Evolutionary conservation across 78 protist genomes (phyloP).

Genomic region (Trichosphaerium sp.): DNA sequence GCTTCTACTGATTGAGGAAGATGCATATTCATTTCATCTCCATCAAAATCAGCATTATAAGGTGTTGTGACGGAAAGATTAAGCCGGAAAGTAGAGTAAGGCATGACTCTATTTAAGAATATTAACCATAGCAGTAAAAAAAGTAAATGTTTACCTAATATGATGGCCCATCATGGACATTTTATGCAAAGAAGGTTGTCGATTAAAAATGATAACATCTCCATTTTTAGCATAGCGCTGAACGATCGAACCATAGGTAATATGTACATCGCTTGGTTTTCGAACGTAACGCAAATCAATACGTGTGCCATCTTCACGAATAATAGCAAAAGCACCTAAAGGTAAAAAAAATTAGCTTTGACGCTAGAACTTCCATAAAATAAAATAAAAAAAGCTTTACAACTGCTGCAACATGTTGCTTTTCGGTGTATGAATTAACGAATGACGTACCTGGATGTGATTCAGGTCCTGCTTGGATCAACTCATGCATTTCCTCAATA

Average conservation of each 20-base stretch:
- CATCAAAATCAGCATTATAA: slow-evolving; percentile 99
- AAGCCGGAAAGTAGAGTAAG: slow-evolving; percentile 94
- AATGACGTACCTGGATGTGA: slow-evolving; percentile 65
- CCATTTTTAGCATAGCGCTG: slow-evolving; percentile 92
- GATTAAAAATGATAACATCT: slow-evolving; percentile 94
- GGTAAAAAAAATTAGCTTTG: too few species aligned
- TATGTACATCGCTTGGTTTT: slow-evolving; percentile 26
- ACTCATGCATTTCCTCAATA: slow-evolving; percentile 57
- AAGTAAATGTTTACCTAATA: too few species aligned
- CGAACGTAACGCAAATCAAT: slow-evolving; percentile 60
- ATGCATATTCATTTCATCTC: slow-evolving; percentile 99
- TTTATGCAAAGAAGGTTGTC: slow-evolving; percentile 98
- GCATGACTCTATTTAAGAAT: slow-evolving; percentile 56
- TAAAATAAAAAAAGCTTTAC: too few species aligned
- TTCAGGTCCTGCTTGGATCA: slow-evolving; percentile 80
- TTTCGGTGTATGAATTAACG: slow-evolving; percentile 27
- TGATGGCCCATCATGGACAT: slow-evolving; percentile 99
- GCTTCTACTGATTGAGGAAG: slow-evolving; percentile 91
- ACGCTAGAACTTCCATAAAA: too few species aligned
- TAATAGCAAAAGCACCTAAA: slow-evolving; percentile 56
- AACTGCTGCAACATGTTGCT: too few species aligned
- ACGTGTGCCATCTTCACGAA: slow-evolving; percentile 73
- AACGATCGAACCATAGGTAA: slow-evolving; percentile 72
- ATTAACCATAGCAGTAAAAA: slow-evolving; percentile 78
- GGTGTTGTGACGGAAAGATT: slow-evolving; percentile 97